These are phyloP conservation scores for Chaetomium cochliodes DNA, from an alignment of 495 filamentous ascomycete genomes.

Conservation along the genomic window DNA sequence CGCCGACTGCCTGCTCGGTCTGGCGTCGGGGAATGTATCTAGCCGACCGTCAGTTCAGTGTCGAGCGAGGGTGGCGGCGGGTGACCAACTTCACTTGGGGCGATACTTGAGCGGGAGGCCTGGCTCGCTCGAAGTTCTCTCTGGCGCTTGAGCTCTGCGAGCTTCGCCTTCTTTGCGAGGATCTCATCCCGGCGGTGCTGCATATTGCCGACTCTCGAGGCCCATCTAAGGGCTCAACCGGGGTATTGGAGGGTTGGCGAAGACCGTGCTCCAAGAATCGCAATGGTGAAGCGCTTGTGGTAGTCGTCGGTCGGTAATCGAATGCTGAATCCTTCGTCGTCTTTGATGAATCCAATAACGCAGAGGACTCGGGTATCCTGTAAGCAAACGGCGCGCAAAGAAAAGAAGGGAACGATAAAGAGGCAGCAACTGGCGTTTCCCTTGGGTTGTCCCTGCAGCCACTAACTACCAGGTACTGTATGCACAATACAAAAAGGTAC, in stretches of 20 bases:
- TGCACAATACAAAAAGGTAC: neutral
- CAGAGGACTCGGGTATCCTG: neutral
- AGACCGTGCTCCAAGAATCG: neutral
- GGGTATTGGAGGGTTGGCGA: neutral
- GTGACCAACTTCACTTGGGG: constrained; percentile 49
- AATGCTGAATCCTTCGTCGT: neutral
- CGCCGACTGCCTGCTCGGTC: constrained; percentile 66
- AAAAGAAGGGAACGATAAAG: neutral
- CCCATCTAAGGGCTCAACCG: constrained; percentile 40
- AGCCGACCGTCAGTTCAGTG: constrained; percentile 17
- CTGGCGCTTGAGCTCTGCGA: constrained; percentile 92
- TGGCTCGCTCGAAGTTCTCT: constrained; percentile 77
- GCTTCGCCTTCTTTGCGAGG: constrained; percentile 86
- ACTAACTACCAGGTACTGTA: no score
- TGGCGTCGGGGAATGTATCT: constrained; percentile 69
- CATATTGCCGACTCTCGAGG: constrained; percentile 49
- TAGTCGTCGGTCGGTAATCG: neutral
- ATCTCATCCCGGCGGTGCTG: constrained; percentile 93
- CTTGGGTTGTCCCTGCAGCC: neutral
- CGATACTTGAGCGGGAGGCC: constrained; percentile 61
- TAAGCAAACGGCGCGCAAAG: neutral
- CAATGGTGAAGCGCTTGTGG: neutral
- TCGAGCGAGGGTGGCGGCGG: constrained; percentile 26
- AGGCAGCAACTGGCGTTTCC: neutral
- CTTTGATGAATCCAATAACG: neutral